Conservation (phyloP, 192 early-diverging fungal genomes). For the Podila verticillata region DNA sequence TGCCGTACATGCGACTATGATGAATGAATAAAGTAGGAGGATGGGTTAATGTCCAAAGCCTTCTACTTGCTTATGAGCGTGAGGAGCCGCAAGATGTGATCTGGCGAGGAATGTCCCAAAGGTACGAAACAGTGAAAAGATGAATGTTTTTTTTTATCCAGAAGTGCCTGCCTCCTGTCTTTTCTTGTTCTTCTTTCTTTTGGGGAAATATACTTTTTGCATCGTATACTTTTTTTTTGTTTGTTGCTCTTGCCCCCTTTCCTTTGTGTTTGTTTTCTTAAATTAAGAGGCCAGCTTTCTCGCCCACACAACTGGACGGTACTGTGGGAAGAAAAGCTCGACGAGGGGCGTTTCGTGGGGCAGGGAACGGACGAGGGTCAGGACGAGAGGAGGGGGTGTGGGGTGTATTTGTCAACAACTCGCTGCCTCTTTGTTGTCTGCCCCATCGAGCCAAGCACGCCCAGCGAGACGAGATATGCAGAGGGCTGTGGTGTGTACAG, state of each 20-base stretch:
- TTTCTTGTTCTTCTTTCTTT: conserved; percentile 1
- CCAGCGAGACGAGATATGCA: too few species aligned
- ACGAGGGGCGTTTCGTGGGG: too few species aligned
- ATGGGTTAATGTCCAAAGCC: background rate
- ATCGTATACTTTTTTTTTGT: too few species aligned
- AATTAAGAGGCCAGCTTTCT: too few species aligned
- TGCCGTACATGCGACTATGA: conserved; percentile 60
- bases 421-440: background rate
- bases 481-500: too few species aligned
- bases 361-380: too few species aligned
- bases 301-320: too few species aligned
- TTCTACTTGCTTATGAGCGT: background rate
- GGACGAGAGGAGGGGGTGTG: background rate
- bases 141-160: background rate
- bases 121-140: conserved; percentile 31
- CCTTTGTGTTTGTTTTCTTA: too few species aligned
- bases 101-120: conserved; percentile 24
- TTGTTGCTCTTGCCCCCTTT: too few species aligned
- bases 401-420: background rate
- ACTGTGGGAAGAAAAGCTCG: background rate
- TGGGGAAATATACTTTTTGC: background rate
- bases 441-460: too few species aligned
- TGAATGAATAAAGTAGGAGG: background rate
- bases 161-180: background rate
- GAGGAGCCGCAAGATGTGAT: background rate